Conservation (phyloP, 441 rosid species). For the Erodium texanum region DNA sequence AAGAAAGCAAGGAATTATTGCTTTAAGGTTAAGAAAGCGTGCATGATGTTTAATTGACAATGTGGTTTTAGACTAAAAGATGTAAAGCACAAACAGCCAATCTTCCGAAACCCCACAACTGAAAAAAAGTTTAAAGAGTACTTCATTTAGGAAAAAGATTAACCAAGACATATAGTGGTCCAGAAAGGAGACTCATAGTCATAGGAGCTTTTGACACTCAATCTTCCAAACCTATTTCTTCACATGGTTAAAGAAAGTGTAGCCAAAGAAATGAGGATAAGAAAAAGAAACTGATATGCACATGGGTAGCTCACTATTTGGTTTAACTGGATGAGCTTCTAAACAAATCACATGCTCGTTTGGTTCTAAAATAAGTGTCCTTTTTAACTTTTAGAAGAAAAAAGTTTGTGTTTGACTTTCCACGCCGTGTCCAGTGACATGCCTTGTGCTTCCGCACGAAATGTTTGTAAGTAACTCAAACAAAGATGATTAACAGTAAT, state of each 20-base stretch:
- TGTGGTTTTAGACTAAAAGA: neutral
- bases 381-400: neutral
- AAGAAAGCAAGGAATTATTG: conserved; percentile 1
- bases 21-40: neutral
- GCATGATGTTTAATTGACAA: neutral
- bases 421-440: too few species aligned
- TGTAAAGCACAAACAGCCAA: neutral
- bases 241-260: neutral
- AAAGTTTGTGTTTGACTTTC: neutral
- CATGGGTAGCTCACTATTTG: neutral
- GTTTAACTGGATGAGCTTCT: too few species aligned
- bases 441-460: too few species aligned
- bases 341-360: neutral
- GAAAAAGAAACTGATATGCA: neutral
- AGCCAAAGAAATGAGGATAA: neutral
- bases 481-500: too few species aligned
- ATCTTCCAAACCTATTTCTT: neutral
- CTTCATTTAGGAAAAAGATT: too few species aligned
- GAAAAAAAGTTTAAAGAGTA: neutral
- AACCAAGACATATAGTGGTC: too few species aligned
- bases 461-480: too few species aligned
- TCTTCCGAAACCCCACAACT: neutral
- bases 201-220: neutral
- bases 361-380: neutral
- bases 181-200: too few species aligned